Conservation (phyloP, 805 yeast species). For the Saccharomyces paradoxus region DNA sequence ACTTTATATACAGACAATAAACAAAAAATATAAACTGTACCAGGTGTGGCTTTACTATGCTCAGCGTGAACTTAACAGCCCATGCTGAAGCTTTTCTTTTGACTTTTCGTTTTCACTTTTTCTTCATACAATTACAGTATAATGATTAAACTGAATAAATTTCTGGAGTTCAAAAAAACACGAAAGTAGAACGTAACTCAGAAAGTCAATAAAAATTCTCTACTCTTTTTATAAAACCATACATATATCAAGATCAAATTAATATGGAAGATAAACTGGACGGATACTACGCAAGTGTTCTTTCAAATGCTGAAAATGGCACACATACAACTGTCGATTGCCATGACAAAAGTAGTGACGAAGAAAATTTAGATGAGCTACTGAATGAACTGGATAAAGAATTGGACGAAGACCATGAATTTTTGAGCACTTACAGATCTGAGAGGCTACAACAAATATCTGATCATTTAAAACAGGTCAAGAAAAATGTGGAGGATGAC, state of each 20-base stretch:
- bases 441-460: constrained; percentile 52
- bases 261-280: not conserved
- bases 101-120: not conserved
- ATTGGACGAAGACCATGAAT: constrained; percentile 40
- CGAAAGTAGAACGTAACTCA: not conserved
- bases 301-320: not conserved
- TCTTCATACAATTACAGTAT: not conserved
- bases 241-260: not conserved
- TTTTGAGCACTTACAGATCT: constrained; percentile 50
- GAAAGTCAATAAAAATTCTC: not conserved
- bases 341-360: constrained; percentile 7
- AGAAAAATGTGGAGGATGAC: constrained; percentile 30
- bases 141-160: no score
- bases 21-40: not conserved
- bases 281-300: not conserved
- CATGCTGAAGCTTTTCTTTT: not conserved
- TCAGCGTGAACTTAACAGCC: not conserved
- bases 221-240: not conserved
- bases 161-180: not conserved
- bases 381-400: constrained; percentile 41
- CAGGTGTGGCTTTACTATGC: not conserved
- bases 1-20: not conserved
- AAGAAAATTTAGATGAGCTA: constrained; percentile 33
- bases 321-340: not conserved
- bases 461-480: constrained; percentile 32